Evolutionary conservation across 2,329 filamentous ascomycete genomes (phyloP).

Genomic region (Claviceps africana): DNA sequence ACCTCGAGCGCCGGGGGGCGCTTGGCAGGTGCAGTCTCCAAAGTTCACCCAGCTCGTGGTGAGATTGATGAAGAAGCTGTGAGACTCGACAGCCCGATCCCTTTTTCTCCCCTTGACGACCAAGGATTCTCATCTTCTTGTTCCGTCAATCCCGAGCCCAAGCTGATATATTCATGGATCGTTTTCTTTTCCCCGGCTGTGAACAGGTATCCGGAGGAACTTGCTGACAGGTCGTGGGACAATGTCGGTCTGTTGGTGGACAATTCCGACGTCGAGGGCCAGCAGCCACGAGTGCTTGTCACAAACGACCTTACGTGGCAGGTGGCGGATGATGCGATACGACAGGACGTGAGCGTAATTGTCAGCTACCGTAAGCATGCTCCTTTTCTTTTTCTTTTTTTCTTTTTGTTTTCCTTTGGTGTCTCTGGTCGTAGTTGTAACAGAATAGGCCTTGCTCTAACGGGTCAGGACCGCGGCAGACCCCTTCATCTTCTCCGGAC

Average conservation of each 20-base stretch:
- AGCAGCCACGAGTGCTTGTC: constrained; percentile 30
- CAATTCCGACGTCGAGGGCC: constrained; percentile 23
- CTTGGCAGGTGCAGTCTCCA: constrained; percentile 25
- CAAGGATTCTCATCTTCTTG: neutral
- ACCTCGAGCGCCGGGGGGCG: constrained; percentile 21
- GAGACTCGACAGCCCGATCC: constrained; percentile 20
- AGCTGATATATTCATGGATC: neutral
- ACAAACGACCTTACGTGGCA: constrained; percentile 83
- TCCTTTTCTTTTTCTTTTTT: neutral
- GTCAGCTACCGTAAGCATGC: constrained; percentile 65
- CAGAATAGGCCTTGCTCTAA: neutral
- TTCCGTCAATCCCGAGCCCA: neutral
- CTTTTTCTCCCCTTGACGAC: neutral
- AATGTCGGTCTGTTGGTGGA: constrained; percentile 75
- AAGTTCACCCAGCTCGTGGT: constrained; percentile 49
- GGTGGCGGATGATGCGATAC: constrained; percentile 82
- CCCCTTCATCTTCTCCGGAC: constrained; percentile 86
- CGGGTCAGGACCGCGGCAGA: constrained; percentile 35
- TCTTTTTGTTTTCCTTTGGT: neutral
- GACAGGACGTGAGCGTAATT: constrained; percentile 60
- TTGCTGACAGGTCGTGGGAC: constrained; percentile 86
- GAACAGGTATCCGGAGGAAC: constrained; percentile 72
- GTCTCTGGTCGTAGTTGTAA: neutral
- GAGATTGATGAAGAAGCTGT: constrained; percentile 66
- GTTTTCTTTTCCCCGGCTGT: neutral